phyloP scores from a whole-genome alignment of 768 basidiomycete species.

The Panaeolus papilionaceus region DNA sequence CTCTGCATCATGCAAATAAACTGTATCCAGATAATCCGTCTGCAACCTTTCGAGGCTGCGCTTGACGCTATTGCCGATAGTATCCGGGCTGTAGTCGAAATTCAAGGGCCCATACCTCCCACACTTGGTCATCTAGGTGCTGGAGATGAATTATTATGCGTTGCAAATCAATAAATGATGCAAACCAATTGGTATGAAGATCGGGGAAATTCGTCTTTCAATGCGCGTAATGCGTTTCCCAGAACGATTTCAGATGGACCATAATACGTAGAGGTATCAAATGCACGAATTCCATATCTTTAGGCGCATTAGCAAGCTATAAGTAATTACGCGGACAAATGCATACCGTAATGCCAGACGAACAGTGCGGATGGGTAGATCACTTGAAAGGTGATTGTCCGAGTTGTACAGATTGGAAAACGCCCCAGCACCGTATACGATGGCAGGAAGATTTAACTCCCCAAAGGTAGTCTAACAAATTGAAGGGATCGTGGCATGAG shows the following conservation, averaged over 20 bases:
- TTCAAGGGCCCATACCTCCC: conserved; percentile 72
- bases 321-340: neutral
- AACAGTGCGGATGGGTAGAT: conserved; percentile 66
- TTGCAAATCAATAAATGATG: conserved; percentile 22
- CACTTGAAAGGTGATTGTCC: conserved; percentile 60
- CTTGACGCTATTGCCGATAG: conserved; percentile 68
- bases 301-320: conserved; percentile 17
- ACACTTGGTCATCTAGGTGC: conserved; percentile 79
- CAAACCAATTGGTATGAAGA: conserved; percentile 75
- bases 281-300: conserved; percentile 82
- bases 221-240: conserved; percentile 64
- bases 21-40: conserved; percentile 79
- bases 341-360: conserved; percentile 78
- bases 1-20: conserved; percentile 88
- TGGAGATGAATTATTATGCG: conserved; percentile 7
- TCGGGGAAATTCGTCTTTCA: conserved; percentile 77
- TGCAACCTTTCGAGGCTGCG: conserved; percentile 73
- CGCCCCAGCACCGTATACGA: conserved; percentile 77
- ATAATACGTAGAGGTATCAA: conserved; percentile 86
- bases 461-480: conserved; percentile 38
- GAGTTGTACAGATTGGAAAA: conserved; percentile 73
- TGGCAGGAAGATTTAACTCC: conserved; percentile 44
- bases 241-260: conserved; percentile 81
- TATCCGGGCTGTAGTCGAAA: conserved; percentile 78
- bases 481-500: neutral